Conservation (phyloP, 805 yeast species). For the Blastobotrys parvus region DNA sequence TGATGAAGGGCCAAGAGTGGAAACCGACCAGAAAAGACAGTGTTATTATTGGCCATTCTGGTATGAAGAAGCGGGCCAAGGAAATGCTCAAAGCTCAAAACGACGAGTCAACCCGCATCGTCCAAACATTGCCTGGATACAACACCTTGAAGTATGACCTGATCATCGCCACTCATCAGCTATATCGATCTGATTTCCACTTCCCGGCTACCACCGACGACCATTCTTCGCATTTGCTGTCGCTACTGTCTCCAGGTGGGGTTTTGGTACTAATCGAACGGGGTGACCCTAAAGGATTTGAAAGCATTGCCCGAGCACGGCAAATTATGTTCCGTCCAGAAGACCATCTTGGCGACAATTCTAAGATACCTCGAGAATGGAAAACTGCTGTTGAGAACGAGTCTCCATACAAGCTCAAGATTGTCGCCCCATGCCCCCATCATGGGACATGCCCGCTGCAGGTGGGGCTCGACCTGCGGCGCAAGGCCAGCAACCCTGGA, state of each 20-base stretch:
- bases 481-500: conserved; percentile 12
- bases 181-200: conserved; percentile 48
- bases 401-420: conserved; percentile 44
- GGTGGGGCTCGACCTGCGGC: conserved; percentile 42
- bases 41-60: conserved; percentile 58
- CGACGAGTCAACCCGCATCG: conserved; percentile 9
- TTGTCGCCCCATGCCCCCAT: conserved; percentile 88
- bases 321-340: conserved; percentile 85
- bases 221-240: conserved; percentile 49
- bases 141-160: conserved; percentile 55
- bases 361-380: conserved; percentile 16
- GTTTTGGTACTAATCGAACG: conserved; percentile 73
- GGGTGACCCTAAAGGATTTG: conserved; percentile 87
- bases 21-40: conserved; percentile 45
- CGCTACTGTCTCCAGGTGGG: conserved; percentile 68
- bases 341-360: conserved; percentile 23
- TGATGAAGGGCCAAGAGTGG: conserved; percentile 55
- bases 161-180: conserved; percentile 74
- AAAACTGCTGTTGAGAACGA: background rate
- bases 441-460: conserved; percentile 84
- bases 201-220: conserved; percentile 72
- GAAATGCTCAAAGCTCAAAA: conserved; percentile 44
- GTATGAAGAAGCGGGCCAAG: conserved; percentile 77
- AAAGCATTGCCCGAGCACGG: conserved; percentile 80
- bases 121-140: conserved; percentile 42